Evolutionary conservation across 148 eudicot species (phyloP).

Genomic region (Nepenthes mirabilis): DNA sequence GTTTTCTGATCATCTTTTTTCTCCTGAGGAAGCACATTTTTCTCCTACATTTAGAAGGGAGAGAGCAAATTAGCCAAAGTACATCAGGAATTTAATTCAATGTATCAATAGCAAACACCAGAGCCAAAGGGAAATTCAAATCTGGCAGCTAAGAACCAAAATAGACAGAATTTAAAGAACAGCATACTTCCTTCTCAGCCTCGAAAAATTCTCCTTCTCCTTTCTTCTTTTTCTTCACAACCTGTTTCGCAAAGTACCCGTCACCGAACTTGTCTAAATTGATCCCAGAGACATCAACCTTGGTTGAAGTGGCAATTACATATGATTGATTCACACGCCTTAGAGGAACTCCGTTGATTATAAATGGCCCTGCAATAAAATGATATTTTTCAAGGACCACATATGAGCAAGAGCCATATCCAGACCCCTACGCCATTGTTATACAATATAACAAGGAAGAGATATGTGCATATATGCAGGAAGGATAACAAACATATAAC

Average conservation of each 20-base stretch:
- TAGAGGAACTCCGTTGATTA: constrained; percentile 42
- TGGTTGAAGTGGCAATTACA: constrained; percentile 45
- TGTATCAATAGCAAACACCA: too few species aligned
- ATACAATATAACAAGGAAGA: background rate
- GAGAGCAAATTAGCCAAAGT: background rate
- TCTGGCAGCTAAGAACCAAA: background rate
- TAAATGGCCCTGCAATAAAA: constrained; percentile 31
- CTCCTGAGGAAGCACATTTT: constrained; percentile 42
- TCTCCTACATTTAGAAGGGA: constrained; percentile 25
- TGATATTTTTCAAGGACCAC: background rate
- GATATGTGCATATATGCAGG: background rate
- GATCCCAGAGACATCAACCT: constrained; percentile 37
- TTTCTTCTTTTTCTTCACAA: constrained; percentile 33
- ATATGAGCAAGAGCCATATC: background rate
- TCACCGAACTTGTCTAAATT: constrained; percentile 32
- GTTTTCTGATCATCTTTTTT: constrained; percentile 61
- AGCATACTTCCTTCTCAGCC: constrained; percentile 30
- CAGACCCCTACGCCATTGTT: background rate
- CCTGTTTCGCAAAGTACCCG: constrained; percentile 34
- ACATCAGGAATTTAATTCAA: too few species aligned
- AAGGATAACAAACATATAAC: too few species aligned
- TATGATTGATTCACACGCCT: constrained; percentile 47
- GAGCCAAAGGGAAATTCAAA: too few species aligned
- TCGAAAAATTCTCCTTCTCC: constrained; percentile 42
- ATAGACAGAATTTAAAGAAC: background rate